These are phyloP conservation scores for Chenopodium berlandieri DNA, from an alignment of 148 eudicot species.

Conservation along the genomic window DNA sequence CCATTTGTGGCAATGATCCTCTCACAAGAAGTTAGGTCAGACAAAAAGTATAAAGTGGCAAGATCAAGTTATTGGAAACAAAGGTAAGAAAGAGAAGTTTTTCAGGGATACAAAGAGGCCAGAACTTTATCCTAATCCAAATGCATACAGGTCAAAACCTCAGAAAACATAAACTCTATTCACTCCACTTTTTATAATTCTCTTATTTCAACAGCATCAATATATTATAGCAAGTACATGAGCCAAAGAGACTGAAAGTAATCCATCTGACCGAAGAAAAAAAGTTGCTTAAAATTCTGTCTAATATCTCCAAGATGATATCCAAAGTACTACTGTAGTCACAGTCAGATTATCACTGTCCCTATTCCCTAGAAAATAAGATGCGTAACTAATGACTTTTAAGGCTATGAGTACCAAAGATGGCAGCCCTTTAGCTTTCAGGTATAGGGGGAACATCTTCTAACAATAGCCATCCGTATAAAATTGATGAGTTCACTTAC, in stretches of 20 bases:
- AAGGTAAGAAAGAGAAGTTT: neutral
- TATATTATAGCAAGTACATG: neutral
- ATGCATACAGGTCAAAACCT: neutral
- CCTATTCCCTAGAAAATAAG: neutral
- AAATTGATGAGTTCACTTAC: slow-evolving; percentile 35
- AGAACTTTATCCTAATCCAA: neutral
- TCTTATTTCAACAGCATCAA: neutral
- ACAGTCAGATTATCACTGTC: neutral
- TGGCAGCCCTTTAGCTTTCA: neutral
- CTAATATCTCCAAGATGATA: neutral
- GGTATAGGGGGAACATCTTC: neutral
- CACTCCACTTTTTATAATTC: neutral
- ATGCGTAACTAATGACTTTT: neutral
- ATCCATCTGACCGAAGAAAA: neutral
- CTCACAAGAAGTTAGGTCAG: neutral
- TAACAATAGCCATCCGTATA: neutral
- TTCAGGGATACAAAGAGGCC: neutral
- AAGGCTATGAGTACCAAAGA: neutral
- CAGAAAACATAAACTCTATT: neutral
- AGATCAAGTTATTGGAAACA: neutral
- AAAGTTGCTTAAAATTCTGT: neutral
- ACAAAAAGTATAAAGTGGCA: neutral
- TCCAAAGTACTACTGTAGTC: neutral
- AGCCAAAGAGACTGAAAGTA: neutral
- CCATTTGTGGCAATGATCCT: neutral